Base-by-base conservation (phyloP, 495 filamentous ascomycete genomes). In the Letharia lupina region DNA sequence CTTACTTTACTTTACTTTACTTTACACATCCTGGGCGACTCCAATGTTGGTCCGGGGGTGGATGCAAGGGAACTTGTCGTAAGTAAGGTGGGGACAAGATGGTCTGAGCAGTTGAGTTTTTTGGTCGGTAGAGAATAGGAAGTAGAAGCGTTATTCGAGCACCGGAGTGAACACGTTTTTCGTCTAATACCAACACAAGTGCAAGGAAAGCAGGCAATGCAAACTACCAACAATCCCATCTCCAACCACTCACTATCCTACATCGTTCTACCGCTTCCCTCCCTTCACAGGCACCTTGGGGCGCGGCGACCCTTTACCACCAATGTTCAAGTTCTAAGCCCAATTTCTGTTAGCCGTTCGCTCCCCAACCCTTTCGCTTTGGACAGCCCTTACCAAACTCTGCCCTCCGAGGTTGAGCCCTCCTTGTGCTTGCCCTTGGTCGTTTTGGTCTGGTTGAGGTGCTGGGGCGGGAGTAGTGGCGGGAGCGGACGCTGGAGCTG, bases 391-490 rank as follows among this genome's bases (percentile, higher is more conserved):
- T 28, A 52, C 48, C 48, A 52, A 5, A 12, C 13, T 28, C 2
- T 37, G 60, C 23, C 60, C 42, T 35, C 60, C 23, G 15, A 62
- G 16, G 9, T 31, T 7, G 16, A 52, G 1, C 48, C 41, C 40
- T 45, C 39, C 59, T 16, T 35, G 60, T 28, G 6, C 60, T 42
- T 45, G 60, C n/a, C 39, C 23, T 28, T 52, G 48, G 9, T 13
- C 48, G 23, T 28, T 52, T 52, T 13, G 23, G n/a, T 35, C 52
- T 35, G n/a, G 42, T 23, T 64, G 16, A 8, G 50, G 65, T 40
- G 44, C 45, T n/a, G 59, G 64, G 10, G 4, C 48, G 28, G 62
- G 47, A 13, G 60, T 33, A 12, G 65, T 48, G 28, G 48, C 23
- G 12, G 63, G 50, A 58, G 63, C 42, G 13, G 40, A 44, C 23